Conservation (phyloP, 1,284 basidiomycete species). For the Pseudozyma pruni region DNA sequence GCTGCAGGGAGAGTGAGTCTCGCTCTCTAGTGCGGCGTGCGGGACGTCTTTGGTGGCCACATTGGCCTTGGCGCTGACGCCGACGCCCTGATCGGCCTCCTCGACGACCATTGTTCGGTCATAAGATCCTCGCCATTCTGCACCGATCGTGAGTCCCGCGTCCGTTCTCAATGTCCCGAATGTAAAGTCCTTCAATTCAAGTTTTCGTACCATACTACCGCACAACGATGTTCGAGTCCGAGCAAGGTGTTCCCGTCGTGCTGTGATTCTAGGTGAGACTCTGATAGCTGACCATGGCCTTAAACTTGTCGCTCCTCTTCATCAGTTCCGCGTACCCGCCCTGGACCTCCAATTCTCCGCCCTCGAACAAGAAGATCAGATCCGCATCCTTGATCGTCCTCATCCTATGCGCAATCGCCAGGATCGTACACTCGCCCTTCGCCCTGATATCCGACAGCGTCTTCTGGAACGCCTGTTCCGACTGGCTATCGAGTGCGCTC, state of each 20-base stretch:
- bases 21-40: too few species aligned
- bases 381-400: conserved; percentile 62
- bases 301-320: conserved; percentile 30
- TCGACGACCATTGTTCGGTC: too few species aligned
- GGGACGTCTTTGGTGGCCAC: too few species aligned
- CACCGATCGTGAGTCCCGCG: too few species aligned
- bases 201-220: too few species aligned
- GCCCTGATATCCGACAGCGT: conserved; percentile 45
- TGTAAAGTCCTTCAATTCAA: too few species aligned
- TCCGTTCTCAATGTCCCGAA: too few species aligned
- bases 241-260: too few species aligned
- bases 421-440: conserved; percentile 55
- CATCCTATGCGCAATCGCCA: conserved; percentile 63
- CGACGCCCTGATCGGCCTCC: too few species aligned
- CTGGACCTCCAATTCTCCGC: conserved; percentile 50
- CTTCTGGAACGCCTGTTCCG: conserved; percentile 59
- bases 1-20: too few species aligned
- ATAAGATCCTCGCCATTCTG: too few species aligned
- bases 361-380: conserved; percentile 55
- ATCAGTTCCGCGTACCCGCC: conserved; percentile 55
- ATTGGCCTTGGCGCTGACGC: too few species aligned
- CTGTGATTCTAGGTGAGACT: conserved; percentile 31
- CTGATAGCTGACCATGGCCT: conserved; percentile 58
- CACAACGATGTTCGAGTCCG: not conserved
- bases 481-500: conserved; percentile 59